Conservation (phyloP, 306 rosid genomes). For the Sechiopsis laciniata region DNA sequence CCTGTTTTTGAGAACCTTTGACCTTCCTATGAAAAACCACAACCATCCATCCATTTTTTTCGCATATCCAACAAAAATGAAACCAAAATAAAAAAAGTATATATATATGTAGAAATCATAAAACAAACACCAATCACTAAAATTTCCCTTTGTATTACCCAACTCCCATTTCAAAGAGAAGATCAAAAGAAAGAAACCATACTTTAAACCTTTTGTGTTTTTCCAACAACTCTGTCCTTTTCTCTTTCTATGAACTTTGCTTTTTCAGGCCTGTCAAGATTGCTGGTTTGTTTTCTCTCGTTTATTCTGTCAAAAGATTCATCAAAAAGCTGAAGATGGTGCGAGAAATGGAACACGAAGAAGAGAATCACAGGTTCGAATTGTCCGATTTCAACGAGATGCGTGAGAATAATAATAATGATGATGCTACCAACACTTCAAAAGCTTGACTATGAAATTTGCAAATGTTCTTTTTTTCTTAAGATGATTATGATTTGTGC, state of each 20-base stretch:
- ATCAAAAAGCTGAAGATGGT: constrained; percentile 36
- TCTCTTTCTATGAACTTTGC: constrained; percentile 13
- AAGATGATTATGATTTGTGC: constrained; percentile 34
- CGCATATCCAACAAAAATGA: not conserved
- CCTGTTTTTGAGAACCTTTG: constrained; percentile 18
- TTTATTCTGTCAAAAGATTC: constrained; percentile 29
- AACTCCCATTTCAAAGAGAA: not conserved
- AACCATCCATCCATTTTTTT: constrained; percentile 24
- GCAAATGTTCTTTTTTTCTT: constrained; percentile 25
- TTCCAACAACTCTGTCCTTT: not conserved
- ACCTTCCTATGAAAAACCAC: constrained; percentile 20
- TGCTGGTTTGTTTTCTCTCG: constrained; percentile 43
- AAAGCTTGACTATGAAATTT: constrained; percentile 63
- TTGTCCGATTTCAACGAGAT: constrained; percentile 40
- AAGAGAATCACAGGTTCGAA: constrained; percentile 40
- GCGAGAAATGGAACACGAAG: constrained; percentile 38
- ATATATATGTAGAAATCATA: not conserved
- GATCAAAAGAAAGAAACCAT: not conserved
- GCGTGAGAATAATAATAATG: not conserved
- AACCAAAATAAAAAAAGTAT: not conserved
- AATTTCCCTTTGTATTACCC: not conserved
- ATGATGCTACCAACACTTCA: constrained; percentile 40
- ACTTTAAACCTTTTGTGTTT: too few relatives aligned
- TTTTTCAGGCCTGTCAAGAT: constrained; percentile 27
- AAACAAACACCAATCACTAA: constrained; percentile 8